Conservation (phyloP, 2,329 filamentous ascomycete genomes). For the Ciborinia camelliae region DNA sequence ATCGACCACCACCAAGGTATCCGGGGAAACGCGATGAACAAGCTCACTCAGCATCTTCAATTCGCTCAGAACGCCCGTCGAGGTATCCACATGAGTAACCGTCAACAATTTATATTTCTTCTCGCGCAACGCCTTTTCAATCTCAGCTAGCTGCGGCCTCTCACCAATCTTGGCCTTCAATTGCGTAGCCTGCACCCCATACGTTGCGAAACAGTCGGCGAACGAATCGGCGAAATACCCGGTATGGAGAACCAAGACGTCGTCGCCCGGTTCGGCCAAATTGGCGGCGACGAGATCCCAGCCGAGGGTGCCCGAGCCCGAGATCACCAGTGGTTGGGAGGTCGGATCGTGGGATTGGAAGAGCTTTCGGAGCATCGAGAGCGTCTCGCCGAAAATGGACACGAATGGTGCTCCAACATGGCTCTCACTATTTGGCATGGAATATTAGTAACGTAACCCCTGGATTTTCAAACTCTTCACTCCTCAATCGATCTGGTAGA, state of each 20-base stretch:
- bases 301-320: constrained; percentile 89
- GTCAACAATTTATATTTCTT: constrained; percentile 94
- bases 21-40: constrained; percentile 80
- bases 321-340: constrained; percentile 88
- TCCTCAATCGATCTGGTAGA: neutral
- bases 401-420: constrained; percentile 90
- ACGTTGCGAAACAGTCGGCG: constrained; percentile 84
- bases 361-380: constrained; percentile 84
- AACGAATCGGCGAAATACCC: constrained; percentile 98
- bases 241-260: constrained; percentile 88
- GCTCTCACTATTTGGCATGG: constrained; percentile 65
- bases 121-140: constrained; percentile 83
- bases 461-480: neutral
- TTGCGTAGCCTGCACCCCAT: constrained; percentile 86
- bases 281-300: constrained; percentile 98
- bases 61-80: constrained; percentile 91
- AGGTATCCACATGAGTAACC: constrained; percentile 96
- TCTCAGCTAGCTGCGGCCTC: constrained; percentile 78
- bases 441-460: constrained; percentile 25
- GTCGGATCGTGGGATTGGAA: constrained; percentile 83
- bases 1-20: constrained; percentile 89
- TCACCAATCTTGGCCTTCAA: constrained; percentile 85
- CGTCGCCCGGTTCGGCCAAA: constrained; percentile 81
- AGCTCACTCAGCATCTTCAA: constrained; percentile 79
- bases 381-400: constrained; percentile 82